Percentiles rank a stretch among this genome's conserved stretches.
Evolutionary conservation across 495 filamentous ascomycete species (phyloP).

Genomic region (Mytilinidion resinicola): DNA sequence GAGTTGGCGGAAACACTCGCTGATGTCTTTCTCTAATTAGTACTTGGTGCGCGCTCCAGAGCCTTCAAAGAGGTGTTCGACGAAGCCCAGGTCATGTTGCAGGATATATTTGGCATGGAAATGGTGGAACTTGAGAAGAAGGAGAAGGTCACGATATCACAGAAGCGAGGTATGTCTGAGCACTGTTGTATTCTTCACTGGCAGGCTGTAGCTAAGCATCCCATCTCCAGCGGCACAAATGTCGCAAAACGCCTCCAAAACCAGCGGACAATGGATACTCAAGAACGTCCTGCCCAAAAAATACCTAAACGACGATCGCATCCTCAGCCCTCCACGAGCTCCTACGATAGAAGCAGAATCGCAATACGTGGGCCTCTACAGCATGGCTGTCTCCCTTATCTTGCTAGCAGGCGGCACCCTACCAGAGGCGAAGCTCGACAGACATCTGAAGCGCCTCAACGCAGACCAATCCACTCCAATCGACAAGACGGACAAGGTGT

Average conservation of each 20-base stretch:
- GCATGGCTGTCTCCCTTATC: constrained; percentile 70
- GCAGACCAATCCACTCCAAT: constrained; percentile 66
- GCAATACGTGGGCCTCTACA: constrained; percentile 73
- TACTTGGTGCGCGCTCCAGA: constrained; percentile 36
- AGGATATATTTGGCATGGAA: constrained; percentile 73
- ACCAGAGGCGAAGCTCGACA: constrained; percentile 48
- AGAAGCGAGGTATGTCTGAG: constrained; percentile 60
- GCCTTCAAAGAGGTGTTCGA: constrained; percentile 39
- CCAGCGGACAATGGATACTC: constrained; percentile 69
- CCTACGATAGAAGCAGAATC: constrained; percentile 61
- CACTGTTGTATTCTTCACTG: constrained; percentile 4
- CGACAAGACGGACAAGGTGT: constrained; percentile 67
- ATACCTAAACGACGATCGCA: constrained; percentile 49
- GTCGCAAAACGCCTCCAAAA: constrained; percentile 42
- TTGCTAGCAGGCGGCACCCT: constrained; percentile 63
- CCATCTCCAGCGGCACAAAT: constrained; percentile 51
- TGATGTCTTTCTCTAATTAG: constrained; percentile 21
- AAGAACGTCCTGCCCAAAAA: constrained; percentile 58
- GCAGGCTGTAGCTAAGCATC: neutral
- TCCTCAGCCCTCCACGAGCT: constrained; percentile 62
- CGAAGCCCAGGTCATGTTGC: constrained; percentile 43
- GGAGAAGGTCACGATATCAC: constrained; percentile 70
- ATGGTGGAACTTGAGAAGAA: constrained; percentile 70
- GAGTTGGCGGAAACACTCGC: neutral
- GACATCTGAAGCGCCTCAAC: constrained; percentile 71